Evolutionary conservation across 805 yeast species (phyloP).

Genomic region (Cyberlindnera mycetangii): DNA sequence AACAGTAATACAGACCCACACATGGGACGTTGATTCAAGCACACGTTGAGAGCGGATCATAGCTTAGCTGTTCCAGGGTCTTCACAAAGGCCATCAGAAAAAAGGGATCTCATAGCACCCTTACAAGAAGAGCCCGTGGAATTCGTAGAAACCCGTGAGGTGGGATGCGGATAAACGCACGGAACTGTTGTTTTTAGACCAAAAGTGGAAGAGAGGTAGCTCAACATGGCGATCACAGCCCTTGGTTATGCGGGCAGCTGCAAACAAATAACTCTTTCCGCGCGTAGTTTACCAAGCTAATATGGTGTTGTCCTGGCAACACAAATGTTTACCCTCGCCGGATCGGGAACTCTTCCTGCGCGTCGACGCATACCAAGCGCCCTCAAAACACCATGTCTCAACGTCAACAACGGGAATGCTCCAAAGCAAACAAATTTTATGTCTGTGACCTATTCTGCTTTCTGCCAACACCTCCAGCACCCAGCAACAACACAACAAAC

Average conservation of each 20-base stretch:
- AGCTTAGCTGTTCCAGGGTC: too few relatives aligned
- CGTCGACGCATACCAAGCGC: constrained; percentile 1
- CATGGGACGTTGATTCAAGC: too few relatives aligned
- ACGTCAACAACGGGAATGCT: constrained; percentile 9
- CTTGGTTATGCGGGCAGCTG: not conserved
- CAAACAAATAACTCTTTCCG: not conserved
- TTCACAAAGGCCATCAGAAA: too few relatives aligned
- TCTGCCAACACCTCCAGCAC: not conserved
- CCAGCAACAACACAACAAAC: not conserved
- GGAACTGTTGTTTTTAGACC: not conserved
- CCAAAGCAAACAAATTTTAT: constrained; percentile 3
- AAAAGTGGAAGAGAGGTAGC: not conserved
- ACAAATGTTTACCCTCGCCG: constrained; percentile 10
- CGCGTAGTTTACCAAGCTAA: constrained; percentile 3
- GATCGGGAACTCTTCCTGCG: constrained; percentile 7
- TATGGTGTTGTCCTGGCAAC: constrained; percentile 15
- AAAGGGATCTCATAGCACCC: too few relatives aligned
- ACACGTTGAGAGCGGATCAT: too few relatives aligned
- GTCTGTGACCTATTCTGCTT: not conserved
- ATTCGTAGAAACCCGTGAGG: not conserved
- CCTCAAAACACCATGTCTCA: not conserved
- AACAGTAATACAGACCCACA: not conserved
- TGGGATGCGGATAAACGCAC: not conserved
- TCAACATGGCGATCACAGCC: not conserved
- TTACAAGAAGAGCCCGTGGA: not conserved